Percentiles rank a stretch among this genome's conserved stretches.
These are phyloP conservation scores for Annulohypoxylon bovei DNA, from an alignment of 495 filamentous ascomycete genomes.

Conservation along the genomic window DNA sequence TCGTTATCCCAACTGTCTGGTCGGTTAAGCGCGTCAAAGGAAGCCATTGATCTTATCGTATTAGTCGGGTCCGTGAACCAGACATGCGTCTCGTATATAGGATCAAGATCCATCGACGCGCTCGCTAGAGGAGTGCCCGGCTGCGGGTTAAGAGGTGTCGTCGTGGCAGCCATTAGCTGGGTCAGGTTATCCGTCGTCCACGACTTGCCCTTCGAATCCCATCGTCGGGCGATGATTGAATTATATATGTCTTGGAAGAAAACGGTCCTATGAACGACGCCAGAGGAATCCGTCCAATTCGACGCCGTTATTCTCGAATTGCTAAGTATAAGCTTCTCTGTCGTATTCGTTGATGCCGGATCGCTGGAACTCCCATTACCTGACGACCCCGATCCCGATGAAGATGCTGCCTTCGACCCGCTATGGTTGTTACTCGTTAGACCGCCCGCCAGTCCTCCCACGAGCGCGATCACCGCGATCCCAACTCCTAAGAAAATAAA, in stretches of 20 bases:
- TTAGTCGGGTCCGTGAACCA: conserved; percentile 34
- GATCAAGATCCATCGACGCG: conserved; percentile 31
- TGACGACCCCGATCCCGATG: conserved; percentile 9
- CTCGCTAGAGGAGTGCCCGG: conserved; percentile 34
- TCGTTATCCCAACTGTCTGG: conserved; percentile 39
- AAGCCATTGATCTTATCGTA: conserved; percentile 27
- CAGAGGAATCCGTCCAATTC: conserved; percentile 38
- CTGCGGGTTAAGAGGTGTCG: conserved; percentile 31
- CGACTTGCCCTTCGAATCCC: conserved; percentile 32
- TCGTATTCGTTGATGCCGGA: conserved; percentile 14
- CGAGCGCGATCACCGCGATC: conserved; percentile 17
- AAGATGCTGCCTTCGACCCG: not conserved
- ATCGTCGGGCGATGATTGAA: conserved; percentile 36
- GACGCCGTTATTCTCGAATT: conserved; percentile 42
- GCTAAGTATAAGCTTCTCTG: conserved; percentile 23
- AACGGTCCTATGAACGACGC: conserved; percentile 34
- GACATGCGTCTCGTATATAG: conserved; percentile 28
- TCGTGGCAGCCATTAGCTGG: conserved; percentile 33
- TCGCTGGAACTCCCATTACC: not conserved
- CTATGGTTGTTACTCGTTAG: conserved; percentile 12
- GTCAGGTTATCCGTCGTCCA: conserved; percentile 43
- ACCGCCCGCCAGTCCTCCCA: conserved; percentile 28
- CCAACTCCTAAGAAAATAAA: conserved; percentile 33
- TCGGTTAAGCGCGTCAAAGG: conserved; percentile 31
- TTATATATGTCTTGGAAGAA: conserved; percentile 44